phyloP scores from a whole-genome alignment of 192 early-diverging fungal species.

The Umbelopsis ramanniana region DNA sequence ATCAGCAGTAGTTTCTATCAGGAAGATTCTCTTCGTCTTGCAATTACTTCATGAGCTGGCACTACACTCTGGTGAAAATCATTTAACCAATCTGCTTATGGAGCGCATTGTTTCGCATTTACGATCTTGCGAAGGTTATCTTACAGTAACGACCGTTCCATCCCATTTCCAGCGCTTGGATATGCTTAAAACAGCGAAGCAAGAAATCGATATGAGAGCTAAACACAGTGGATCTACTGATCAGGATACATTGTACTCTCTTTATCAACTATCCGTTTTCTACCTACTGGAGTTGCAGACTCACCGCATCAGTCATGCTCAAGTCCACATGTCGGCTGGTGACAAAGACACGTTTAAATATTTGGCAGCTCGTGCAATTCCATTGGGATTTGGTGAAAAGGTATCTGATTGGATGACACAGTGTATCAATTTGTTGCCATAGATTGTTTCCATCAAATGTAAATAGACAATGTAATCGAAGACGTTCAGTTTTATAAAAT shows the following conservation, averaged over 20 bases:
- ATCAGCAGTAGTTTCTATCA: background rate
- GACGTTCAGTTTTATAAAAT: no score
- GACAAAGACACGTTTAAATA: background rate
- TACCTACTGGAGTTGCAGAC: background rate
- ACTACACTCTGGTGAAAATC: background rate
- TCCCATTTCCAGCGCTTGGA: background rate
- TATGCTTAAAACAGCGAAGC: background rate
- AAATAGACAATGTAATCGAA: constrained; percentile 25
- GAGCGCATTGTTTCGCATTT: background rate
- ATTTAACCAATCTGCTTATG: background rate
- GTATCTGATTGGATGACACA: background rate
- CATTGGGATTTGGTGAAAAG: constrained; percentile 4
- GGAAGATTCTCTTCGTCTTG: background rate
- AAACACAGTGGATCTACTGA: background rate
- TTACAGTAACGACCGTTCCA: background rate
- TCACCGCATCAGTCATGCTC: background rate
- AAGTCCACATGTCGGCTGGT: background rate
- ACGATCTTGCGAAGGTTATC: background rate
- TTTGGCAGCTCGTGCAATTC: constrained; percentile 1
- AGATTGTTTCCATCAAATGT: constrained; percentile 29
- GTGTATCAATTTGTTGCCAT: constrained; percentile 31
- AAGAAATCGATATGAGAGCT: background rate
- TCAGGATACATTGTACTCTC: background rate
- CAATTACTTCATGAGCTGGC: background rate
- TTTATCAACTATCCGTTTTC: background rate